Conservation (phyloP, 345 rosid genomes). For the Linum trigynum region DNA sequence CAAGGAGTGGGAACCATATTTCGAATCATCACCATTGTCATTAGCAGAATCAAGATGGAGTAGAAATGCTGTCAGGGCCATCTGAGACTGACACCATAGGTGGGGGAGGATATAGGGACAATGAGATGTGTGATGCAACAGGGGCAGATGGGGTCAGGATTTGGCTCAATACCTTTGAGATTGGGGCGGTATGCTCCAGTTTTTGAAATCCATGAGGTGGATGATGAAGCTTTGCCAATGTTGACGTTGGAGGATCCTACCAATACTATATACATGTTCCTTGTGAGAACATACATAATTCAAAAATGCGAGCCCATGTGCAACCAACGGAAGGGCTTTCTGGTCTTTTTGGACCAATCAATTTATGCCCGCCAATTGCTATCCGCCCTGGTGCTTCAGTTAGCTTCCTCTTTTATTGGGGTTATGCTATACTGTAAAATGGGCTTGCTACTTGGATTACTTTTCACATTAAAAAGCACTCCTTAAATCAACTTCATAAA, state of each 20-base stretch:
- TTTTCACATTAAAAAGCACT: too few relatives aligned
- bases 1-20: neutral
- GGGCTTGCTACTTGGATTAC: too few relatives aligned
- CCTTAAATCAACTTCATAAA: too few relatives aligned
- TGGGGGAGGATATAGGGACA: neutral
- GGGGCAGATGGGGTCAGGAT: conserved; percentile 42
- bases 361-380: too few relatives aligned
- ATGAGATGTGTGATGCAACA: neutral
- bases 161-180: conserved; percentile 59
- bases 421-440: too few relatives aligned
- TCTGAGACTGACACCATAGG: neutral
- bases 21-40: neutral
- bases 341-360: too few relatives aligned
- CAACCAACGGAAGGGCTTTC: too few relatives aligned
- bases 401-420: too few relatives aligned
- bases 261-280: too few relatives aligned
- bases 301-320: too few relatives aligned
- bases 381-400: too few relatives aligned
- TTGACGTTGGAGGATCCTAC: conserved; percentile 78
- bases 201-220: conserved; percentile 85
- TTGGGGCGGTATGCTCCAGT: conserved; percentile 66
- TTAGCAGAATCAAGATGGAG: neutral
- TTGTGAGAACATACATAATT: too few relatives aligned
- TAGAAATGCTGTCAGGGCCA: neutral
- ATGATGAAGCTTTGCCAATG: conserved; percentile 73